Conservation (phyloP, 2,329 filamentous ascomycete genomes). For the Lachnellula cervina region DNA sequence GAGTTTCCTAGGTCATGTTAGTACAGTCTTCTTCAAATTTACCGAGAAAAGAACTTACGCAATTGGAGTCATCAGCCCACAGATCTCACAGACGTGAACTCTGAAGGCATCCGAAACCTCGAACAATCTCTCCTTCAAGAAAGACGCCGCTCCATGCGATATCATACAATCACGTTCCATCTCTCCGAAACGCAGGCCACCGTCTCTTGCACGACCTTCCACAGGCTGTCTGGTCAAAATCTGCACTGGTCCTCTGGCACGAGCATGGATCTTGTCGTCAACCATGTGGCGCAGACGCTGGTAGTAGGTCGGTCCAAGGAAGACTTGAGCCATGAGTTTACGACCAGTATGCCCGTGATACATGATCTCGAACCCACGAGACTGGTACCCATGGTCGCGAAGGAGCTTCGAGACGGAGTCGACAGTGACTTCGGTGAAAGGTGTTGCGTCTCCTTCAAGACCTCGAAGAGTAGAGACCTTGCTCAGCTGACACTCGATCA, state of each 20-base stretch:
- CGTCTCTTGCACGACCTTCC: conserved; percentile 95
- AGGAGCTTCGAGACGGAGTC: conserved; percentile 86
- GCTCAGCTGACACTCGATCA: conserved; percentile 96
- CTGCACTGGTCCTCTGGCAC: conserved; percentile 91
- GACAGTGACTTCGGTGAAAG: conserved; percentile 96
- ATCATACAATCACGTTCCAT: conserved; percentile 99
- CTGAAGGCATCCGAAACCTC: conserved; percentile 97
- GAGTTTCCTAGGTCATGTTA: conserved; percentile 63
- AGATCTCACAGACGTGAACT: conserved; percentile 98
- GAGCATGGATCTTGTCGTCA: conserved; percentile 99
- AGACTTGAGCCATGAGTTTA: conserved; percentile 90
- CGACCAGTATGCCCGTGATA: conserved; percentile 96
- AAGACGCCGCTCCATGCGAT: conserved; percentile 94
- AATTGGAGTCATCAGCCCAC: conserved; percentile 97
- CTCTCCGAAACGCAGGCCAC: conserved; percentile 98
- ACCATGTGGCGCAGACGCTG: conserved; percentile 99
- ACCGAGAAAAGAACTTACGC: conserved; percentile 62
- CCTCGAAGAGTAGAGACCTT: conserved; percentile 93
- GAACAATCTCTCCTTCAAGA: conserved; percentile 95
- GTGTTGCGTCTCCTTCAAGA: conserved; percentile 93
- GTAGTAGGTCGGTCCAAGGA: conserved; percentile 97
- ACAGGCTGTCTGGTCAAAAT: conserved; percentile 97
- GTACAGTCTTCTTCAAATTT: conserved; percentile 13
- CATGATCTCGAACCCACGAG: conserved; percentile 96
- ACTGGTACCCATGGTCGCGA: conserved; percentile 88